Evolutionary conservation across 768 basidiomycete genomes (phyloP), one percentile per base, ranked within the genome.

Genomic region (Kockovaella imperatae): DNA sequence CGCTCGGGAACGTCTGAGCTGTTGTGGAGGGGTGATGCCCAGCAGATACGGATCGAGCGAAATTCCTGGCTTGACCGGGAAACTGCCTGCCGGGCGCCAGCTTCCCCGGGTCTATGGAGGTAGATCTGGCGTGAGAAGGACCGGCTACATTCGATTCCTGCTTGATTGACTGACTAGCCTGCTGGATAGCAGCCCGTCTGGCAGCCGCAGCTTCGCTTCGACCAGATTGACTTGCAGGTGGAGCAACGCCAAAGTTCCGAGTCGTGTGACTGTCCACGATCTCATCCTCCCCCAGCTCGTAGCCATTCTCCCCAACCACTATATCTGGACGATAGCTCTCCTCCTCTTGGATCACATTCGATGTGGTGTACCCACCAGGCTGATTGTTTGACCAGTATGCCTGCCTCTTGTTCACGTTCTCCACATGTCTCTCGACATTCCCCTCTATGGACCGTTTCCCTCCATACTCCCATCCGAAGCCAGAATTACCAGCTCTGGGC

Each of bases 391-490:
- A 21, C 56, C 59, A 57, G 29, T 62, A 62, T 3, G 47, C 47
- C 40, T 59, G 48, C 14, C 52, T 45, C 25, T 57, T 30, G 21
- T 59, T 49, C 28, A 54, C 36, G 25, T 45, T 42, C n/a, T 44
- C 36, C 15, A 64, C 43, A 35, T 59, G 56, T 34, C 62, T 50
- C 26, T 58, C 54, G 1, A 62, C 20, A 34, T 59, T 56, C 8
- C 54, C 57, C n/a, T 57, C 53, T 3, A 57, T 48, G 2, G 49
- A 50, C 25, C 57, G 36, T 39, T 65, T 65, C 2, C 63, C 63
- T 10, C 57, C 57, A 44, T 54, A 25, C 41, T 59, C 60, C 60
- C 59, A 65, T 17, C 63, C 63, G 28, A 65, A 65, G 21, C 57
- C 64, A 14, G 48, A 40, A 10, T 36, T 44, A 4, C 32, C 40